A percentile compares a stretch with the other conserved stretches of the same genome.
Conservation (phyloP, 2,329 filamentous ascomycete genomes). For the Fonsecaea multimorphosa region DNA sequence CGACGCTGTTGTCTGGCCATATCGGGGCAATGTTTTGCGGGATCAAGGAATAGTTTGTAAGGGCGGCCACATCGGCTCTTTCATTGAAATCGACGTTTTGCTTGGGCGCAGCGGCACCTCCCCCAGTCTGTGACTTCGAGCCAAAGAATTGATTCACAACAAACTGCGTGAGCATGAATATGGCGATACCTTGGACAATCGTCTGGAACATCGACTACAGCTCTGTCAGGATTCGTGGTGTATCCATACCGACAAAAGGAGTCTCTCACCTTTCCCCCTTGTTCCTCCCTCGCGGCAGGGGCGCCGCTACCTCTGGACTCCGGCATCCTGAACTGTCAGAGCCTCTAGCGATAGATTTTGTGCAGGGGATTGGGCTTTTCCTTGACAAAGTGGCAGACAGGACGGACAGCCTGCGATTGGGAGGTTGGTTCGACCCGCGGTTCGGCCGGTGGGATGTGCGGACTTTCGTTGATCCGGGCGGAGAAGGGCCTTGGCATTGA, state of each 20-base stretch:
- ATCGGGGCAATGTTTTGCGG: conserved; percentile 81
- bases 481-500: conserved; percentile 7
- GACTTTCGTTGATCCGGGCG: background rate
- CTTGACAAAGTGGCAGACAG: conserved; percentile 1
- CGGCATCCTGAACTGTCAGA: conserved; percentile 29
- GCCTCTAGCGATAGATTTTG: background rate
- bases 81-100: conserved; percentile 68
- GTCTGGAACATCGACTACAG: conserved; percentile 51
- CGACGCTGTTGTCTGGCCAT: conserved; percentile 77
- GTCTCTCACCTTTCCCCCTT: conserved; percentile 30
- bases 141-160: conserved; percentile 63
- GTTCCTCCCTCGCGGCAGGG: conserved; percentile 26
- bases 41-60: conserved; percentile 66
- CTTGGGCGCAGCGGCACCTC: conserved; percentile 35
- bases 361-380: background rate
- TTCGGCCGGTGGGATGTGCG: background rate
- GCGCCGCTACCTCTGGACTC: conserved; percentile 29
- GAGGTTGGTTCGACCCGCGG: background rate
- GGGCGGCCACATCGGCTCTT: conserved; percentile 64
- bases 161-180: conserved; percentile 66
- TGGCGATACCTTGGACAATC: conserved; percentile 61
- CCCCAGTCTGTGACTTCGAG: conserved; percentile 39
- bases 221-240: conserved; percentile 22
- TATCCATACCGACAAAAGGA: background rate
- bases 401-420: background rate